Evolutionary conservation across 169 alveolate species (phyloP), one percentile per base, ranked within the genome.

Genomic region (Eimeria brunetti): DNA sequence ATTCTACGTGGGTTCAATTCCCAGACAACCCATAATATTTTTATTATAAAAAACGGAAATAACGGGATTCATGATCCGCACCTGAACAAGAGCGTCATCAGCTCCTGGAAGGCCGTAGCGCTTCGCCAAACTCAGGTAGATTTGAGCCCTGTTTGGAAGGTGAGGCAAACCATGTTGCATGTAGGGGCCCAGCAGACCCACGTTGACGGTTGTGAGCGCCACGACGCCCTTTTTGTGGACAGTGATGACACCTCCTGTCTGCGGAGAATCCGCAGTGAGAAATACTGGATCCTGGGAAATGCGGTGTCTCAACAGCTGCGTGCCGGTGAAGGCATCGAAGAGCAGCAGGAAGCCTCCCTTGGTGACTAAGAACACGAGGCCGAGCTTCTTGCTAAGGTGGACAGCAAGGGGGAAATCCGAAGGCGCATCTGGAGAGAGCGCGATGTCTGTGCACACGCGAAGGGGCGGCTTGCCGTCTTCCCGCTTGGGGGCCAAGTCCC

Each of bases 281-380:
- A 96, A 96, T 83, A 96, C 95, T 14, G 96, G 93, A 90, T 96
- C 97, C 89, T 96, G 88, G 36, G 91, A 69, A 64, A 89, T 89
- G 67, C 95, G 95, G 80, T 95, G 92, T 27, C 94, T 67, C 90
- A 78, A 89, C 67, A 96, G 95, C 95, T 94, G 89, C 76, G 97
- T 88, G 64, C 96, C 97, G 11, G 97, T 95, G 95, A 84, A 96
- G 76, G 92, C 93, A 86, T 96, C 97, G 69, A 97, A 97, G 73
- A 97, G 95, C 73, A 97, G 96, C 58, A 97, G 91, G 92, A 94
- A 95, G 78, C 98, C 98, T 49, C 97, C 98, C 91, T 97, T 97
- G 75, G 98, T 97, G 71, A 97, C 94, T 89, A 96, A 76, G 96
- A 96, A 97, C 92, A 97, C 97, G 76, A 96, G 96, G 14, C 97